Percentiles rank a stretch among this genome's conserved stretches.
Evolutionary conservation across 306 rosid species (phyloP).

Genomic region (Fagus sylvatica): DNA sequence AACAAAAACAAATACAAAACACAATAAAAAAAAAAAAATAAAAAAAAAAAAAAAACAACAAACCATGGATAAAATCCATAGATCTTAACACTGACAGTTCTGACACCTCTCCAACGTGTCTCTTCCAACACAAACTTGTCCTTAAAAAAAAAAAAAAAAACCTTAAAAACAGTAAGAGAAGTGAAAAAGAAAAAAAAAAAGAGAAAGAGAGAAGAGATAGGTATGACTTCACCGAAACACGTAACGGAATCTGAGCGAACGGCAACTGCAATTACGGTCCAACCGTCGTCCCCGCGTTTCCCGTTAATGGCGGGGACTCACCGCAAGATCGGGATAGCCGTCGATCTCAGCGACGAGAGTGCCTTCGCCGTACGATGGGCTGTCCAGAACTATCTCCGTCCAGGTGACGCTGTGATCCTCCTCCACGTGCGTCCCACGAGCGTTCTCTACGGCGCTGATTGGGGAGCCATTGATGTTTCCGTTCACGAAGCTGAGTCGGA

Average conservation of each 20-base stretch:
- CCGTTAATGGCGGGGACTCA: not conserved
- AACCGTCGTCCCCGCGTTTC: constrained; percentile 3
- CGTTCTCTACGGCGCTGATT: constrained; percentile 19
- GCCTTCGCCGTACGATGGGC: constrained; percentile 19
- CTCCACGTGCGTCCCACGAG: constrained; percentile 8
- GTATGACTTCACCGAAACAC: constrained; percentile 9
- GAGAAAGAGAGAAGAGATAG: not conserved
- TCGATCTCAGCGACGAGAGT: constrained; percentile 9
- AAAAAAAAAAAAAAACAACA: too few relatives aligned
- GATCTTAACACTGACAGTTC: too few relatives aligned
- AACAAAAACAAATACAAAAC: too few relatives aligned
- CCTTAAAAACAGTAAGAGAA: not conserved
- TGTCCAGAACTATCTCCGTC: constrained; percentile 1
- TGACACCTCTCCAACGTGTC: too few relatives aligned
- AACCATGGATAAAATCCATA: too few relatives aligned
- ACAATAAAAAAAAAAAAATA: too few relatives aligned
- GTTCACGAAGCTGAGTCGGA: constrained; percentile 17
- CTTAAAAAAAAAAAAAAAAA: not conserved
- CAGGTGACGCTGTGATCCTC: constrained; percentile 11
- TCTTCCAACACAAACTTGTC: too few relatives aligned
- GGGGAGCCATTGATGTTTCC: constrained; percentile 13
- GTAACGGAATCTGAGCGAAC: not conserved
- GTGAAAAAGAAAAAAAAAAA: not conserved
- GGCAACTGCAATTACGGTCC: not conserved
- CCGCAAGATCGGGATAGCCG: constrained; percentile 14